phyloP scores from a whole-genome alignment of 352 stramenopile genomes.

The Pythium brassicae region DNA sequence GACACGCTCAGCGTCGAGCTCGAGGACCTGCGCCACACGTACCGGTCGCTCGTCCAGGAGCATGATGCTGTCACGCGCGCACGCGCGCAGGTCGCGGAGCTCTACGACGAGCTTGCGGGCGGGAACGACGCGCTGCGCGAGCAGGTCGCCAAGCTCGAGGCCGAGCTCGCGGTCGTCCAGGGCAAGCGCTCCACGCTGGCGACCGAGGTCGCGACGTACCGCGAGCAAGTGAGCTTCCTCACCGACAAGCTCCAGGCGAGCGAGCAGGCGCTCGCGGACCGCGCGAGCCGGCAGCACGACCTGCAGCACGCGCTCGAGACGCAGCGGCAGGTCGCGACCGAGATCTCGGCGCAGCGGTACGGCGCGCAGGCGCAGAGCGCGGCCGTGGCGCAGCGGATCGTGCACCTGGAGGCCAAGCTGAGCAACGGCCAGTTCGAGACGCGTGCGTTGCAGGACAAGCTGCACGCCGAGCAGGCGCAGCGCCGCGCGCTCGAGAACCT shows the following conservation, averaged over 20 bases:
- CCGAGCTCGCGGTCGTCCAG: slow-evolving; percentile 42
- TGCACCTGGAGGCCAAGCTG: slow-evolving; percentile 72
- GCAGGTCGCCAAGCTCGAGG: slow-evolving; percentile 52
- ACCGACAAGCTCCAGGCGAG: slow-evolving; percentile 63
- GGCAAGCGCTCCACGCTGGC: slow-evolving; percentile 55
- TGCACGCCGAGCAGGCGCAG: slow-evolving; percentile 47
- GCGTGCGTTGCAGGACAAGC: slow-evolving; percentile 55
- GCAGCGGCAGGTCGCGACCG: slow-evolving; percentile 64
- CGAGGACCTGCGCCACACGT: slow-evolving; percentile 71
- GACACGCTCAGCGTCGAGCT: slow-evolving; percentile 73
- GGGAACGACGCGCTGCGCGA: slow-evolving; percentile 69
- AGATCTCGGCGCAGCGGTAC: slow-evolving; percentile 77
- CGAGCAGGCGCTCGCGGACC: slow-evolving; percentile 36
- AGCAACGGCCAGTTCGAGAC: slow-evolving; percentile 66
- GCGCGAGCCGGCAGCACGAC: slow-evolving; percentile 19
- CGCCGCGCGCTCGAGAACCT: slow-evolving; percentile 62
- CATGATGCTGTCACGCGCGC: slow-evolving; percentile 65
- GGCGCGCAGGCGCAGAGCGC: slow-evolving; percentile 72
- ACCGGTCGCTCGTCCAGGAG: slow-evolving; percentile 67
- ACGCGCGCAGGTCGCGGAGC: slow-evolving; percentile 40
- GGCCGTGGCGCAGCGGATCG: slow-evolving; percentile 66
- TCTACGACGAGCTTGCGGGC: slow-evolving; percentile 52
- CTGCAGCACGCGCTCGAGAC: slow-evolving; percentile 42
- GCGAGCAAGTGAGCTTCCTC: slow-evolving; percentile 78
- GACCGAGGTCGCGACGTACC: slow-evolving; percentile 55